A percentile compares a stretch with the other conserved stretches of the same genome.
Evolutionary conservation across 805 yeast genomes (phyloP).

Genomic region (Groenewaldozyma salmanticensis): DNA sequence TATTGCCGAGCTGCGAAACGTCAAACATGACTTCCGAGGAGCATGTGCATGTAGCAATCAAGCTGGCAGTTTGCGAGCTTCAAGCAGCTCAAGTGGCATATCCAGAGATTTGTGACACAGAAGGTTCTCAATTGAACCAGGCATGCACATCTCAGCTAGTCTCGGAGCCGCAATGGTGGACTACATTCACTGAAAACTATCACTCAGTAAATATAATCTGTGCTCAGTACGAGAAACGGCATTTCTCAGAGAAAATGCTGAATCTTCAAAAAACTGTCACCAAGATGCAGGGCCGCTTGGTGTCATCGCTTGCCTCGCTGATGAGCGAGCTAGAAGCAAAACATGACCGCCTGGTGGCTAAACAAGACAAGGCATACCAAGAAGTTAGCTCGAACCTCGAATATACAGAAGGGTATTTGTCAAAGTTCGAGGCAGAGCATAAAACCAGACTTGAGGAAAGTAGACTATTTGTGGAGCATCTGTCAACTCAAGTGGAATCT

Average conservation of each 20-base stretch:
- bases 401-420: no score
- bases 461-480: no score
- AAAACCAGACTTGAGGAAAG: no score
- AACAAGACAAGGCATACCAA: no score
- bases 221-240: conserved; percentile 17
- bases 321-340: background rate
- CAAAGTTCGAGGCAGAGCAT: no score
- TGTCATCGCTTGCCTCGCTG: background rate
- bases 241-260: conserved; percentile 12
- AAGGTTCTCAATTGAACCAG: background rate
- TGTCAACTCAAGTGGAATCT: no score
- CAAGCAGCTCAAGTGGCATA: conserved; percentile 19
- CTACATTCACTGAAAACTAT: conserved; percentile 59
- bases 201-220: conserved; percentile 46
- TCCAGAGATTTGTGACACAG: conserved; percentile 17
- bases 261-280: conserved; percentile 8
- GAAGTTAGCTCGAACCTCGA: no score
- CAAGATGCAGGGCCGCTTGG: conserved; percentile 7
- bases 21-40: background rate
- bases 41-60: conserved; percentile 10
- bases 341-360: background rate
- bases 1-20: background rate
- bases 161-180: conserved; percentile 50
- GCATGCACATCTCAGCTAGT: conserved; percentile 21
- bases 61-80: conserved; percentile 25